phyloP scores from a whole-genome alignment of 2,329 filamentous ascomycete genomes.

The Apiospora hydei region DNA sequence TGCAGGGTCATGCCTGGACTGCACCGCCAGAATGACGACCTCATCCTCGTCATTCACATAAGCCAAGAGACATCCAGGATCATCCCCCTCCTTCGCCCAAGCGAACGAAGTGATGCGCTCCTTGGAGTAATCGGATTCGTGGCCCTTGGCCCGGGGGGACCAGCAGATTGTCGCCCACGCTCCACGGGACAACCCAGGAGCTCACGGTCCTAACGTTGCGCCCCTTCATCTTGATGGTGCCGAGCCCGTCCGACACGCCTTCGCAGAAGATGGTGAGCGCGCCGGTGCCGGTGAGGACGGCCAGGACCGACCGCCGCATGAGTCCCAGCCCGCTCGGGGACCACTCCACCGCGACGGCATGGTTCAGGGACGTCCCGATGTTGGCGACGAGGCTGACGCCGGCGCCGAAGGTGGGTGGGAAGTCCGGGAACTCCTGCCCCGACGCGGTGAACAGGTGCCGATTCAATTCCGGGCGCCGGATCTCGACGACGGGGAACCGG shows the following conservation, averaged over 20 bases:
- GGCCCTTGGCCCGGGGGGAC: constrained; percentile 52
- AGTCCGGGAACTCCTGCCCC: constrained; percentile 36
- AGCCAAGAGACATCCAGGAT: constrained; percentile 54
- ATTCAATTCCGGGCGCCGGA: constrained; percentile 39
- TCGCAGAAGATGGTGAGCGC: constrained; percentile 61
- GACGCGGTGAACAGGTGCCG: constrained; percentile 39
- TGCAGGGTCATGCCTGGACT: constrained; percentile 42
- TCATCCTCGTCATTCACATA: constrained; percentile 60
- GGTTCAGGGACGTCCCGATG: constrained; percentile 59
- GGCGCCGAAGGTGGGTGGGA: constrained; percentile 49
- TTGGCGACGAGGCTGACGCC: constrained; percentile 55
- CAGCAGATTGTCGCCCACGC: constrained; percentile 58
- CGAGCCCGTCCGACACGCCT: constrained; percentile 38
- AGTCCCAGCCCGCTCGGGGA: constrained; percentile 65
- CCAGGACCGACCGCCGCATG: constrained; percentile 60
- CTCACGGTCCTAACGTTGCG: constrained; percentile 50
- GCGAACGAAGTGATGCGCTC: constrained; percentile 57
- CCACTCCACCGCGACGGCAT: constrained; percentile 62
- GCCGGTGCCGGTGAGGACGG: constrained; percentile 58
- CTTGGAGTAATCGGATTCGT: constrained; percentile 39
- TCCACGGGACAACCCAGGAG: constrained; percentile 63
- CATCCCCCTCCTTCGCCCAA: constrained; percentile 56
- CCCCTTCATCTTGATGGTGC: constrained; percentile 39
- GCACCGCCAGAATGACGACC: constrained; percentile 58
- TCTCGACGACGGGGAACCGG: constrained; percentile 40